These are phyloP conservation scores for Porcisia deanei DNA, from an alignment of 208 protist genomes.

Conservation along the genomic window DNA sequence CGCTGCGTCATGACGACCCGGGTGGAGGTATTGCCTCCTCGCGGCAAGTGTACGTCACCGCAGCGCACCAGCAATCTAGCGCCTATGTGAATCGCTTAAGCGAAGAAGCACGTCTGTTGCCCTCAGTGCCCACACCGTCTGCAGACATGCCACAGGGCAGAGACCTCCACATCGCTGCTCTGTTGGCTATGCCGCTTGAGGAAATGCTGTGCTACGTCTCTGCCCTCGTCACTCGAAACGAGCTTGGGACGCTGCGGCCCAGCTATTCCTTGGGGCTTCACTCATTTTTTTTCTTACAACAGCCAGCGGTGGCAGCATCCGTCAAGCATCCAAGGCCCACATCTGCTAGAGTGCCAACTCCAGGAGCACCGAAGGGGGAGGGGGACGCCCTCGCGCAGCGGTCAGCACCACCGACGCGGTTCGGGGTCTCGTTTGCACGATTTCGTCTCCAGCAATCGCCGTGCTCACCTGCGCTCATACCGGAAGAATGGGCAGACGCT, in stretches of 20 bases:
- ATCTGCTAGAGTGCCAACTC: neutral
- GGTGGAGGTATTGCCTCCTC: neutral
- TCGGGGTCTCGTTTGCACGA: conserved; percentile 23
- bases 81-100: conserved; percentile 6
- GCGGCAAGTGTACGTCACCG: conserved; percentile 11
- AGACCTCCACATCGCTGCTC: neutral
- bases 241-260: conserved; percentile 25
- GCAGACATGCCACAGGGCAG: neutral
- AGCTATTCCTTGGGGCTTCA: conserved; percentile 25
- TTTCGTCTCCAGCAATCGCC: conserved; percentile 26
- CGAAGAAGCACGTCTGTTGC: no score
- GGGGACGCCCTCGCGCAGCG: neutral
- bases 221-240: conserved; percentile 27
- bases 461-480: conserved; percentile 13
- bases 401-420: conserved; percentile 1
- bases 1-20: neutral
- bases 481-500: conserved; percentile 19
- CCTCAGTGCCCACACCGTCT: neutral
- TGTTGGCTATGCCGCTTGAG: conserved; percentile 23
- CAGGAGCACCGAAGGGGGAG: neutral
- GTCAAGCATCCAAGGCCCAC: neutral
- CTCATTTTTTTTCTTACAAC: conserved; percentile 34
- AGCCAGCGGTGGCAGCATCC: neutral
- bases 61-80: conserved; percentile 2
- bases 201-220: conserved; percentile 28